Conservation (phyloP, 1,284 basidiomycete genomes). For the Chondrostereum purpureum region DNA sequence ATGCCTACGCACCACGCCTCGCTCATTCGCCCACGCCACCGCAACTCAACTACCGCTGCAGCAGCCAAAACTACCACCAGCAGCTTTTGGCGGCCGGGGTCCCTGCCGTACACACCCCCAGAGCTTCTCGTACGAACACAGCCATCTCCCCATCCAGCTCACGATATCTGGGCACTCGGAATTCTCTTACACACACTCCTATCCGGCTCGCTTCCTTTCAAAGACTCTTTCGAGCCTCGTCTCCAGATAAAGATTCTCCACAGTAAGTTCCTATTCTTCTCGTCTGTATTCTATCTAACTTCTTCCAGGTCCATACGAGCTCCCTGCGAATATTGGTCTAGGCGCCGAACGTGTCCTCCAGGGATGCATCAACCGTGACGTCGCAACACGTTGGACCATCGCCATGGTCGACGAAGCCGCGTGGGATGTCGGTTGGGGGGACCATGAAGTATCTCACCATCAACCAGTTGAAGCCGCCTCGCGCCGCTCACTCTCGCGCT, state of each 20-base stretch:
- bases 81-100: conserved; percentile 67
- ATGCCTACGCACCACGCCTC: conserved; percentile 18
- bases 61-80: conserved; percentile 19
- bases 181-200: conserved; percentile 82
- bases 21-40: conserved; percentile 39
- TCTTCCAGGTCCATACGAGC: conserved; percentile 48
- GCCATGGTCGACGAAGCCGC: conserved; percentile 68
- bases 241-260: conserved; percentile 87
- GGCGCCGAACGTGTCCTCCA: conserved; percentile 68
- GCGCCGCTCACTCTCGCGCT: conserved; percentile 30
- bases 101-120: conserved; percentile 85
- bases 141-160: conserved; percentile 49
- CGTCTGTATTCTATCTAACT: conserved; percentile 7
- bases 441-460: conserved; percentile 29
- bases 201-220: conserved; percentile 76
- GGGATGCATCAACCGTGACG: conserved; percentile 67
- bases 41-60: conserved; percentile 51
- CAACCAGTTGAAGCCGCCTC: conserved; percentile 25
- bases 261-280: conserved; percentile 42
- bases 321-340: conserved; percentile 54
- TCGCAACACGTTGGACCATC: conserved; percentile 65
- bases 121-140: conserved; percentile 24
- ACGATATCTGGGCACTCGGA: conserved; percentile 92
- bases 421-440: conserved; percentile 76
- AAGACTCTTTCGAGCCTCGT: conserved; percentile 83